A percentile compares a stretch with the other conserved stretches of the same genome.
Evolutionary conservation across 108 stramenopile genomes (phyloP).

Genomic region (Conticribra guillardii): DNA sequence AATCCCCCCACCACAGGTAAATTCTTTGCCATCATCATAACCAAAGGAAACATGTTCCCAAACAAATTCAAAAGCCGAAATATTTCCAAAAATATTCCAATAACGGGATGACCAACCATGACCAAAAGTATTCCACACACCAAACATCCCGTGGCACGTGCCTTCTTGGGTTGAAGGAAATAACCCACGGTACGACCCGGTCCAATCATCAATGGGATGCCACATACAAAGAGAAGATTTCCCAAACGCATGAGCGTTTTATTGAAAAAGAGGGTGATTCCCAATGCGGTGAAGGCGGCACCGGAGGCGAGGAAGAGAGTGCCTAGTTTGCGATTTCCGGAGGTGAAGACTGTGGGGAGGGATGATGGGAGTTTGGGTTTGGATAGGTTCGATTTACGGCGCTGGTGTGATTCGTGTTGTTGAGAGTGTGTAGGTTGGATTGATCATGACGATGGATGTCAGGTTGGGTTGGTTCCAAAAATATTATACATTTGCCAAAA

Average conservation of each 20-base stretch:
- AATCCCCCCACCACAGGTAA: constrained; percentile 80
- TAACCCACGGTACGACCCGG: constrained; percentile 86
- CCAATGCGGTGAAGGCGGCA: constrained; percentile 74
- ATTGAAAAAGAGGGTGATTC: constrained; percentile 94
- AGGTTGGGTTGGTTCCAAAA: too few species aligned
- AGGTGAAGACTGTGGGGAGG: constrained; percentile 32
- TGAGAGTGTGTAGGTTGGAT: background rate
- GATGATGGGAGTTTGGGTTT: constrained; percentile 8
- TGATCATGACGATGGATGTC: too few species aligned
- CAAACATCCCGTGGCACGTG: constrained; percentile 85
- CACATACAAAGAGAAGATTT: constrained; percentile 84
- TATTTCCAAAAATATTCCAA: constrained; percentile 88
- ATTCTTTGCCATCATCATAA: constrained; percentile 66
- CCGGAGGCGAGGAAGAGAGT: constrained; percentile 75
- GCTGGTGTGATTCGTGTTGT: background rate
- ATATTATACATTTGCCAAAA: too few species aligned
- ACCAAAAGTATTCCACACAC: constrained; percentile 83
- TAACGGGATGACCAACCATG: constrained; percentile 84
- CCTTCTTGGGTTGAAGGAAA: constrained; percentile 88
- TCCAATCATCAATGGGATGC: constrained; percentile 89
- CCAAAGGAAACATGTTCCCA: constrained; percentile 91
- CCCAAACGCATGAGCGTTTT: constrained; percentile 93
- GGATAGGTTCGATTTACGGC: background rate
- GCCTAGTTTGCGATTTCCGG: constrained; percentile 72
- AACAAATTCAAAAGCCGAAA: constrained; percentile 95